Evolutionary conservation across 2,329 filamentous ascomycete species (phyloP).

Genomic region (Akanthomyces muscarius): DNA sequence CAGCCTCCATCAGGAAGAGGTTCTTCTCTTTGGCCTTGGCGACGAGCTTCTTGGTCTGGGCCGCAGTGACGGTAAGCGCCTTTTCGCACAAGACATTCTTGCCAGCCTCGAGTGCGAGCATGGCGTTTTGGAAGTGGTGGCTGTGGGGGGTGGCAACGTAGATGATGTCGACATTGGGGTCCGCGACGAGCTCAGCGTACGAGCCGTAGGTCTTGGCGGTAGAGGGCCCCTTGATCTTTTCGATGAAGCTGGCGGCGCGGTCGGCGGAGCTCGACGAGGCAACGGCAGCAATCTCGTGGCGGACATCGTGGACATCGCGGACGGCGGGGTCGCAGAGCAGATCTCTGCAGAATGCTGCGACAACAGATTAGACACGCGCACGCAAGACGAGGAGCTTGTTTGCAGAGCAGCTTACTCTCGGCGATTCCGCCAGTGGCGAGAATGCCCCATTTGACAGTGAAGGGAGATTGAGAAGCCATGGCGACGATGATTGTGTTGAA

Average conservation of each 20-base stretch:
- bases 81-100: conserved; percentile 93
- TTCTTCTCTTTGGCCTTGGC: conserved; percentile 69
- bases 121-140: conserved; percentile 87
- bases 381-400: neutral
- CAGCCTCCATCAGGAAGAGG: conserved; percentile 78
- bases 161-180: conserved; percentile 76
- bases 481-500: conserved; percentile 17
- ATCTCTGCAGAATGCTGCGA: conserved; percentile 66
- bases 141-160: conserved; percentile 90
- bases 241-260: conserved; percentile 69
- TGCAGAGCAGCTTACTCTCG: conserved; percentile 39
- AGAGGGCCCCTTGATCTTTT: conserved; percentile 63
- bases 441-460: conserved; percentile 55
- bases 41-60: conserved; percentile 68
- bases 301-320: conserved; percentile 67
- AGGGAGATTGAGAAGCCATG: conserved; percentile 40
- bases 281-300: conserved; percentile 73
- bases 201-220: conserved; percentile 71
- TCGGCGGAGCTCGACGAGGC: conserved; percentile 71
- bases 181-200: conserved; percentile 75
- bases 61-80: conserved; percentile 78
- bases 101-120: conserved; percentile 76
- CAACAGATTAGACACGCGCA: neutral
- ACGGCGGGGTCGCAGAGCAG: conserved; percentile 68
- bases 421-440: conserved; percentile 59